These are phyloP conservation scores for Picea sitchensis DNA, from an alignment of 75 land plant species.

Conservation along the genomic window DNA sequence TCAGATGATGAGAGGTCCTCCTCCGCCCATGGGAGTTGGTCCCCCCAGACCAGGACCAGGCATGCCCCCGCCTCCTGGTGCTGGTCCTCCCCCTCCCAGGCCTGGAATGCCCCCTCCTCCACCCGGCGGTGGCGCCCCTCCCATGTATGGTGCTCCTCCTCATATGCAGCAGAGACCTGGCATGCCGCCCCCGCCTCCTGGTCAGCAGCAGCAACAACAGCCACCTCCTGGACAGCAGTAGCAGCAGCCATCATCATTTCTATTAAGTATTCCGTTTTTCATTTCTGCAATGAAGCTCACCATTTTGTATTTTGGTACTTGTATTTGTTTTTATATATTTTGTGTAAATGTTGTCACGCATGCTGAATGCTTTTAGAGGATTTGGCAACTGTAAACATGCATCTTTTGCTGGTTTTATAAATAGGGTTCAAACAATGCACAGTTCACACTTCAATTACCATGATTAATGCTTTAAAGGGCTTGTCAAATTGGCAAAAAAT, in stretches of 20 bases:
- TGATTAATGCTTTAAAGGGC: too few relatives aligned
- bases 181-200: slow-evolving; percentile 24
- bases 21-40: slow-evolving; percentile 37
- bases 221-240: slow-evolving; percentile 39
- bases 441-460: too few relatives aligned
- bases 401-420: too few relatives aligned
- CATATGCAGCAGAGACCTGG: slow-evolving; percentile 11
- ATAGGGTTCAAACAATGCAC: too few relatives aligned
- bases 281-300: too few relatives aligned
- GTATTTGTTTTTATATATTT: too few relatives aligned
- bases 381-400: too few relatives aligned
- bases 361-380: too few relatives aligned
- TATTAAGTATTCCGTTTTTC: too few relatives aligned
- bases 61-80: slow-evolving; percentile 26
- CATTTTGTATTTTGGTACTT: too few relatives aligned
- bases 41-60: slow-evolving; percentile 19
- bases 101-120: slow-evolving; percentile 42
- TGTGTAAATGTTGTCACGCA: too few relatives aligned
- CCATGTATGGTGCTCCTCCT: slow-evolving; percentile 4
- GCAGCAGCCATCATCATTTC: slow-evolving; percentile 14
- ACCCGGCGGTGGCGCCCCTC: background rate
- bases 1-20: slow-evolving; percentile 59
- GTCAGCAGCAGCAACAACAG: slow-evolving; percentile 1
- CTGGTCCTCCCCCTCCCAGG: slow-evolving; percentile 13
- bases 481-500: too few relatives aligned